phyloP scores from a whole-genome alignment of 306 rosid genomes.

The Hippophae gyantsensis region DNA sequence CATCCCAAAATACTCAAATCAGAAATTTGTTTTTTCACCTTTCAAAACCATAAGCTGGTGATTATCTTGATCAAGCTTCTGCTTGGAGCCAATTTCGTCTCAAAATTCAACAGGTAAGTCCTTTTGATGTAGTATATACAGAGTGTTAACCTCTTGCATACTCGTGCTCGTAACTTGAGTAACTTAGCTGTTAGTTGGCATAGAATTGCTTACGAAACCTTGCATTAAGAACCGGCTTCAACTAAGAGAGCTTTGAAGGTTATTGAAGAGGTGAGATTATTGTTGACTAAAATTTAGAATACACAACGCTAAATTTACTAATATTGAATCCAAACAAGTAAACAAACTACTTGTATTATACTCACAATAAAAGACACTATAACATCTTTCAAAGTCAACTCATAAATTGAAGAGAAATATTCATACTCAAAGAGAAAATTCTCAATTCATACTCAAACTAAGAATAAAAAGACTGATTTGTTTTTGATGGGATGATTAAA shows the following conservation, averaged over 20 bases:
- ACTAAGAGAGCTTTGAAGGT: constrained; percentile 42
- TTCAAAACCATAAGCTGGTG: constrained; percentile 53
- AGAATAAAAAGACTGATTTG: no score
- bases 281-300: no score
- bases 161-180: constrained; percentile 26
- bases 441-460: no score
- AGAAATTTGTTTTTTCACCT: constrained; percentile 44
- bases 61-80: constrained; percentile 53
- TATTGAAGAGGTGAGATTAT: constrained; percentile 41
- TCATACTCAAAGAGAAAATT: no score
- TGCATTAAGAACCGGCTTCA: constrained; percentile 35
- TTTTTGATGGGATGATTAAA: no score
- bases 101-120: constrained; percentile 43
- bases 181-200: constrained; percentile 66
- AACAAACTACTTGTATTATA: no score
- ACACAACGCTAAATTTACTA: no score
- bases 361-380: no score
- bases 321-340: no score
- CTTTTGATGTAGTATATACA: constrained; percentile 51
- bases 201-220: constrained; percentile 43
- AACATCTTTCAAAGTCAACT: no score
- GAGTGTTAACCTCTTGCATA: constrained; percentile 55
- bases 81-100: constrained; percentile 55
- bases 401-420: no score
- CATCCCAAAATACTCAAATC: constrained; percentile 14